Evolutionary conservation across 805 yeast genomes (phyloP).

Genomic region (Saccharomyces mikatae): DNA sequence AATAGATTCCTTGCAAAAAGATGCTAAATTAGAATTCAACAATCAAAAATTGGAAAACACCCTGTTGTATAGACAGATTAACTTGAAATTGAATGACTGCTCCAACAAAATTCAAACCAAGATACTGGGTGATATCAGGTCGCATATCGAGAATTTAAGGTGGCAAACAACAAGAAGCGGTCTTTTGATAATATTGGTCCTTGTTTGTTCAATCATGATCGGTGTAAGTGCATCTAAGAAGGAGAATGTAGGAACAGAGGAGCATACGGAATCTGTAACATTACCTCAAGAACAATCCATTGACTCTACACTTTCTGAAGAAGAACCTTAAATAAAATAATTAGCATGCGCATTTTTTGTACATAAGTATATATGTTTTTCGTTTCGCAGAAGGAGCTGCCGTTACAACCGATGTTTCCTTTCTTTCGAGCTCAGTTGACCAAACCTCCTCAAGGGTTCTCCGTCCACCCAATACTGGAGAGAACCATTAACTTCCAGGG

Average conservation of each 20-base stretch:
- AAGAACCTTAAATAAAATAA: background rate
- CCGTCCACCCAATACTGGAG: constrained; percentile 64
- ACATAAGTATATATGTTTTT: background rate
- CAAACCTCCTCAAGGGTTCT: constrained; percentile 63
- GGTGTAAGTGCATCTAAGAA: constrained; percentile 38
- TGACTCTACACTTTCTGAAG: background rate
- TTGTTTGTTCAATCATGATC: constrained; percentile 56
- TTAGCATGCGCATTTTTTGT: background rate
- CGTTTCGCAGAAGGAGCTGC: constrained; percentile 10
- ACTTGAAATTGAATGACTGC: constrained; percentile 68
- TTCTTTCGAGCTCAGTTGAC: constrained; percentile 43
- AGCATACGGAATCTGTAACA: constrained; percentile 13
- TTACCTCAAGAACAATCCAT: background rate
- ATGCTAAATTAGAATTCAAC: constrained; percentile 72
- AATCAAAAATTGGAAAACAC: constrained; percentile 84
- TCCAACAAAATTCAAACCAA: constrained; percentile 79
- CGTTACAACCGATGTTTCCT: constrained; percentile 39
- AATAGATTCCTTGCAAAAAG: constrained; percentile 56
- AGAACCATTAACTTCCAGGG: constrained; percentile 63
- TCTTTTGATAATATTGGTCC: constrained; percentile 59
- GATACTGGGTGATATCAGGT: constrained; percentile 69
- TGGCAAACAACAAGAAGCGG: constrained; percentile 94
- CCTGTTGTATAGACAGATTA: constrained; percentile 57
- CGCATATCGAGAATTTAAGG: constrained; percentile 79
- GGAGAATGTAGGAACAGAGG: constrained; percentile 29